Evolutionary conservation across 106 monocot species (phyloP).

Genomic region (Xerophyta viscosa): DNA sequence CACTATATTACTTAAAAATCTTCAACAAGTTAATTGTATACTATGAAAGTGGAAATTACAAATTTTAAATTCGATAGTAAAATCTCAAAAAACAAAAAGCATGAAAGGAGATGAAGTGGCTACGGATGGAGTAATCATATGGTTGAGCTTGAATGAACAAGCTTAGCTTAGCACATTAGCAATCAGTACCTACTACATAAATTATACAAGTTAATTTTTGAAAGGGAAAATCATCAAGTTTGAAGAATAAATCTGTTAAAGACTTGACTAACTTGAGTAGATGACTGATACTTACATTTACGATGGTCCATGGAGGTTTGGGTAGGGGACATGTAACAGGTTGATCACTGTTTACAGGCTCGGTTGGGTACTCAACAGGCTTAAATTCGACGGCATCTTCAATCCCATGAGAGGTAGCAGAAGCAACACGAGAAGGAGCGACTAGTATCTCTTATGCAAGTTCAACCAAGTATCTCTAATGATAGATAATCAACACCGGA

Average conservation of each 20-base stretch:
- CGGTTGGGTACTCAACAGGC: slow-evolving; percentile 9
- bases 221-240: no score
- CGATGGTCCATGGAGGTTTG: slow-evolving; percentile 7
- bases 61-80: no score
- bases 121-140: no score
- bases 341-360: slow-evolving; percentile 6
- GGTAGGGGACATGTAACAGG: slow-evolving; percentile 11
- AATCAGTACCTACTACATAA: no score
- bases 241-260: not conserved
- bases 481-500: not conserved
- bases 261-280: no score
- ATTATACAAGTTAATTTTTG: not conserved
- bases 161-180: not conserved
- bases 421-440: not conserved
- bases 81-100: no score
- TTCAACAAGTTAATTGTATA: no score
- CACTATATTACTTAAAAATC: no score
- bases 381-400: slow-evolving; percentile 9
- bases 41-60: no score
- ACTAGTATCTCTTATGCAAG: not conserved
- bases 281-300: slow-evolving; percentile 6
- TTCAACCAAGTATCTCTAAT: not conserved
- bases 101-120: no score
- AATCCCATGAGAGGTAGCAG: slow-evolving; percentile 3
- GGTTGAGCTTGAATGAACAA: not conserved